Conservation (phyloP, 2,329 filamentous ascomycete species). For the Alternaria gansuensis region DNA sequence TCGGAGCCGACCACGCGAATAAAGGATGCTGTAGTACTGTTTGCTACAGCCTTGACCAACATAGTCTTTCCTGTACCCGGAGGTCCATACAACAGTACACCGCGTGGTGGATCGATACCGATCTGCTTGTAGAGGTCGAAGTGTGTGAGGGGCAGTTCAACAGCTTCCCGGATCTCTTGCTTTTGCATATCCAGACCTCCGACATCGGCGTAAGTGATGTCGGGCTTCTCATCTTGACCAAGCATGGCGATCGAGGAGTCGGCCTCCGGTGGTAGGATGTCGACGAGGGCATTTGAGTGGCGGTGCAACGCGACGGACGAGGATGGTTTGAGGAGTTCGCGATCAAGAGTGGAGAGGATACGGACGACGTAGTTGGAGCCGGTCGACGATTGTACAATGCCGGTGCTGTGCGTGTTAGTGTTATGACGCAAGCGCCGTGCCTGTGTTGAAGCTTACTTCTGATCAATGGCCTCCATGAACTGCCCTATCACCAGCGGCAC, state of each 20-base stretch:
- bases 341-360: constrained; percentile 96
- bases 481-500: constrained; percentile 97
- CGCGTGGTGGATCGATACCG: constrained; percentile 96
- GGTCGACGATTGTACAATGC: constrained; percentile 97
- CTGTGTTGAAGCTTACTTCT: constrained; percentile 73
- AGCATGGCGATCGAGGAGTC: constrained; percentile 99
- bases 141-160: constrained; percentile 94
- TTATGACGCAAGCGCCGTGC: constrained; percentile 9
- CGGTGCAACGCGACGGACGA: constrained; percentile 97
- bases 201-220: constrained; percentile 97
- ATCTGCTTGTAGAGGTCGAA: constrained; percentile 99
- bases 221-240: constrained; percentile 94
- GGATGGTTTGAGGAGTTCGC: constrained; percentile 96
- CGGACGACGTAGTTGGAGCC: constrained; percentile 99
- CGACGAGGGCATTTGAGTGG: constrained; percentile 97
- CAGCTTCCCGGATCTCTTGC: constrained; percentile 97
- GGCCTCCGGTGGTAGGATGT: constrained; percentile 97
- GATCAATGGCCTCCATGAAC: constrained; percentile 99
- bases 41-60: constrained; percentile 97
- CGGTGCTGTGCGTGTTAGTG: constrained; percentile 70
- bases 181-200: constrained; percentile 99
- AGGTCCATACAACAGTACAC: constrained; percentile 94
- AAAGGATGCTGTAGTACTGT: constrained; percentile 97
- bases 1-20: constrained; percentile 98
- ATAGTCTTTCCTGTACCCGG: constrained; percentile 97